Conservation (phyloP, 2,329 filamentous ascomycete species). For the Fusarium albosuccineum region DNA sequence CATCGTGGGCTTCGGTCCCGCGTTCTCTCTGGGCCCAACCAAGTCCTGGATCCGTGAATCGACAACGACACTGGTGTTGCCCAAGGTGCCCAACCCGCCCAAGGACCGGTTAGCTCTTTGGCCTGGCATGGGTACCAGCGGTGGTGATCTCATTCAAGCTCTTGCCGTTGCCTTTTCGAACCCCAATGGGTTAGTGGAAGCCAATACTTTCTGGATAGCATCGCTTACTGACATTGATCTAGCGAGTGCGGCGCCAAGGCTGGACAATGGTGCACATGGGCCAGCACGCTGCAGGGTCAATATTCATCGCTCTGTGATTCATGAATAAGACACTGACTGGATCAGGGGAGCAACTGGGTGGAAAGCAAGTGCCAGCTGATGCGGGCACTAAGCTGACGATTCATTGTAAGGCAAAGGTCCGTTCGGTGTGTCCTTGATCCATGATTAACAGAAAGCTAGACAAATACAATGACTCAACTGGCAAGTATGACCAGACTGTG, state of each 20-base stretch:
- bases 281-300: conserved; percentile 29
- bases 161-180: conserved; percentile 33
- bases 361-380: conserved; percentile 26
- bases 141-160: conserved; percentile 31
- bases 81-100: conserved; percentile 20
- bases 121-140: conserved; percentile 34
- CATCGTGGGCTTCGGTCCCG: conserved; percentile 24
- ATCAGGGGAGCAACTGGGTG: conserved; percentile 23
- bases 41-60: conserved; percentile 35
- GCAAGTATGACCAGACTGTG: conserved; percentile 32
- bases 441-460: background rate
- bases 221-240: background rate
- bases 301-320: rapidly evolving
- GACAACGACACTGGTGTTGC: conserved; percentile 28
- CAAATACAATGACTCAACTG: conserved; percentile 31
- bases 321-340: background rate
- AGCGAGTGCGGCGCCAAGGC: conserved; percentile 28
- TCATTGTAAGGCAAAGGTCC: conserved; percentile 12
- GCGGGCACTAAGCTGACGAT: conserved; percentile 26
- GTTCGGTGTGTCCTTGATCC: too few relatives aligned
- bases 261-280: conserved; percentile 37
- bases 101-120: conserved; percentile 32
- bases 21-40: conserved; percentile 32
- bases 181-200: conserved; percentile 6
- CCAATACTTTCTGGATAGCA: rapidly evolving